phyloP scores from a whole-genome alignment of 2,329 filamentous ascomycete genomes.

The Aspergillus pseudotamarii region DNA sequence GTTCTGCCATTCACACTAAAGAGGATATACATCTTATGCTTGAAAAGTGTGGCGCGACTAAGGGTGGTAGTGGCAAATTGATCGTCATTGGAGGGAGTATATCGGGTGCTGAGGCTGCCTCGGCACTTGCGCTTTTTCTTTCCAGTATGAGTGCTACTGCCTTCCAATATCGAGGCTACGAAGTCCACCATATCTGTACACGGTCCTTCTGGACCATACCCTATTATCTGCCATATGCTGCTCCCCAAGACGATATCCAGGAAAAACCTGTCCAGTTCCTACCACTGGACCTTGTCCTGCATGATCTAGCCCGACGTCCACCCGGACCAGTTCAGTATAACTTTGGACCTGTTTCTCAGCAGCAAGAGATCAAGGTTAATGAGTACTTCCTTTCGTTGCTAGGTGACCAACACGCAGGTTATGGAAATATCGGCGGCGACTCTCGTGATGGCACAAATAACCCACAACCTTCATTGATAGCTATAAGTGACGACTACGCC shows the following conservation, averaged over 20 bases:
- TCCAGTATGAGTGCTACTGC: conserved; percentile 55
- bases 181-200: conserved; percentile 69
- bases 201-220: conserved; percentile 74
- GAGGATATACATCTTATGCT: conserved; percentile 26
- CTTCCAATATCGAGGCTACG: conserved; percentile 52
- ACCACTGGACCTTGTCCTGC: conserved; percentile 72
- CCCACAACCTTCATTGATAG: conserved; percentile 64
- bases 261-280: conserved; percentile 57
- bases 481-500: conserved; percentile 71
- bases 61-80: conserved; percentile 58
- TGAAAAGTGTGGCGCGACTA: conserved; percentile 12
- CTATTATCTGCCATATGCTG: conserved; percentile 44
- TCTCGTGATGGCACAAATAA: conserved; percentile 40
- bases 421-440: conserved; percentile 39
- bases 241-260: conserved; percentile 8
- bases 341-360: conserved; percentile 65
- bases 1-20: conserved; percentile 65
- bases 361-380: conserved; percentile 60
- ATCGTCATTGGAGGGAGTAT: conserved; percentile 79
- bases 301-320: conserved; percentile 67
- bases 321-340: conserved; percentile 61
- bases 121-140: conserved; percentile 70
- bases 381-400: conserved; percentile 47
- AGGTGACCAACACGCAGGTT: conserved; percentile 49
- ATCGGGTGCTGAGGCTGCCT: conserved; percentile 77